phyloP scores from a whole-genome alignment of 176 grass and related monocot species.

The Musa beccarii region DNA sequence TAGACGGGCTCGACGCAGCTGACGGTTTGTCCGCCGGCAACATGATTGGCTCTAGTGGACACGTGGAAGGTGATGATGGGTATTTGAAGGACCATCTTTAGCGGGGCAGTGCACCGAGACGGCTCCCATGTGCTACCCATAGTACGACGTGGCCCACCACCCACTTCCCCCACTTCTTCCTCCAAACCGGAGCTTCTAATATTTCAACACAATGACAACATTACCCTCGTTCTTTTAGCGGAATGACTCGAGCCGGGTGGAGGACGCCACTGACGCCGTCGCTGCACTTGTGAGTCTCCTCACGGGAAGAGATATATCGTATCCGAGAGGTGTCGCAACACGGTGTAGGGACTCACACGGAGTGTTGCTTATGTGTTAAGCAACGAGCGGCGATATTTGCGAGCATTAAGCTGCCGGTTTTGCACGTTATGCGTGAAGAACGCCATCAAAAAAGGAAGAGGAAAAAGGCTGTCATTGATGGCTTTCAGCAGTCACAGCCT shows the following conservation, averaged over 20 bases:
- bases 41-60: background rate
- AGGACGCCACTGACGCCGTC: background rate
- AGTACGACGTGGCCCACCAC: background rate
- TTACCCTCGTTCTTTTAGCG: background rate
- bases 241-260: background rate
- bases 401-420: too few relatives aligned
- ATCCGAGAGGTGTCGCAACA: too few relatives aligned
- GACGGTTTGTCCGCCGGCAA: constrained; percentile 3
- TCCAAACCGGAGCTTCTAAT: background rate
- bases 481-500: too few relatives aligned
- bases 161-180: background rate
- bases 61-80: background rate
- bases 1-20: constrained; percentile 11
- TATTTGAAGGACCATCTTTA: background rate
- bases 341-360: too few relatives aligned
- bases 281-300: too few relatives aligned
- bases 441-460: too few relatives aligned
- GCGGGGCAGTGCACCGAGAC: background rate
- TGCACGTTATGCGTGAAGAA: too few relatives aligned
- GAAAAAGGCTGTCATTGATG: too few relatives aligned
- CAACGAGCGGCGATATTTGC: too few relatives aligned
- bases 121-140: too few relatives aligned
- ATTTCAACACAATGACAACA: constrained; percentile 8
- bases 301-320: too few relatives aligned
- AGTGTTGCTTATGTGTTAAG: too few relatives aligned